phyloP scores from a whole-genome alignment of 2,329 filamentous ascomycete genomes.

The Pseudogymnoascus sp. region DNA sequence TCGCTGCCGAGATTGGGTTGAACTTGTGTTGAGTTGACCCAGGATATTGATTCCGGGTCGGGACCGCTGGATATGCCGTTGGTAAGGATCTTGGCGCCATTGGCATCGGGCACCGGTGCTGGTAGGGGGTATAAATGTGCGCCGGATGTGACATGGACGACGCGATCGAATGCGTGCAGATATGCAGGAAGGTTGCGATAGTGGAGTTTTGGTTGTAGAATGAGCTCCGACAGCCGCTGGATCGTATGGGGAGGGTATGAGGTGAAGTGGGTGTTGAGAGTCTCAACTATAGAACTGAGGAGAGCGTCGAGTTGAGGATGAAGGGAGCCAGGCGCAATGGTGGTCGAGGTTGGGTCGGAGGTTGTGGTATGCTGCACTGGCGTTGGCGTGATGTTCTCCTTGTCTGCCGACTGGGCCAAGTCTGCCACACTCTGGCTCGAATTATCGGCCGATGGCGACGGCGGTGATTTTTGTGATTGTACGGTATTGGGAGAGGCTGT shows the following conservation, averaged over 20 bases:
- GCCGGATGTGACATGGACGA: constrained; percentile 80
- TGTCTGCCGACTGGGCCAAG: constrained; percentile 47
- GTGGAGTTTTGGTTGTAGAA: constrained; percentile 65
- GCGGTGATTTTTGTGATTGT: constrained; percentile 53
- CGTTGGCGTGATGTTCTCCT: constrained; percentile 54
- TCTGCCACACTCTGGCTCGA: constrained; percentile 18
- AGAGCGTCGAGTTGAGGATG: constrained; percentile 57
- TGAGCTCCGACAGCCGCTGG: constrained; percentile 81
- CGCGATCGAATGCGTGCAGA: constrained; percentile 81
- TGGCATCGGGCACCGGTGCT: constrained; percentile 50
- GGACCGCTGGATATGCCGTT: constrained; percentile 47
- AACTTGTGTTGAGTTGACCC: constrained; percentile 37
- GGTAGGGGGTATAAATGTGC: constrained; percentile 76
- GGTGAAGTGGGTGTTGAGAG: constrained; percentile 58
- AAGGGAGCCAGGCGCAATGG: constrained; percentile 37
- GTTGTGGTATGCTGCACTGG: constrained; percentile 31
- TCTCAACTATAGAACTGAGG: constrained; percentile 49
- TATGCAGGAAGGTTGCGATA: constrained; percentile 78
- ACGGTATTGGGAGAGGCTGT: constrained; percentile 57
- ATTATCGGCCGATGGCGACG: constrained; percentile 37
- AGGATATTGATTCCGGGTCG: constrained; percentile 34
- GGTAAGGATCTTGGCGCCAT: constrained; percentile 42
- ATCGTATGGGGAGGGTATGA: constrained; percentile 80
- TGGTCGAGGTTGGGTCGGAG: neutral
- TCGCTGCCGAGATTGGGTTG: constrained; percentile 61